A percentile compares a stretch with the other conserved stretches of the same genome.
Evolutionary conservation across 129 eudicot species (phyloP).

Genomic region (Chrysanthemum seticuspe): DNA sequence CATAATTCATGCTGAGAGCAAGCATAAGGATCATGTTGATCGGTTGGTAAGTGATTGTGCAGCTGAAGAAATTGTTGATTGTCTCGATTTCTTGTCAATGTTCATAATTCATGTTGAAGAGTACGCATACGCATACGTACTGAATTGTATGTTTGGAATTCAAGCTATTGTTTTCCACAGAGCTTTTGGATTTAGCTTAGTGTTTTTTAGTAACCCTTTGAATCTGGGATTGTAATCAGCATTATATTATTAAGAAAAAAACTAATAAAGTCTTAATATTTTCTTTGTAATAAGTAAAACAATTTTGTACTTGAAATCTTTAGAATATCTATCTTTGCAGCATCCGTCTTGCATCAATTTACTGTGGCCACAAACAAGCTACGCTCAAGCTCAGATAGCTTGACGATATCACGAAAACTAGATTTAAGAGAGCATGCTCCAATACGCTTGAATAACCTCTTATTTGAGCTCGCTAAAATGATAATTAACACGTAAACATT

Average conservation of each 20-base stretch:
- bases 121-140: neutral
- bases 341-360: neutral
- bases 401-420: no score
- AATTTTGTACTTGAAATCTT: neutral
- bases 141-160: neutral
- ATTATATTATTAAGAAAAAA: neutral
- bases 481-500: no score
- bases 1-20: no score
- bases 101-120: neutral
- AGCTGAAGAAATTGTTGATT: neutral
- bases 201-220: neutral
- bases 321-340: neutral
- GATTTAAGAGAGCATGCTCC: no score
- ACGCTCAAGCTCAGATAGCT: no score
- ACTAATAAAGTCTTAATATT: neutral
- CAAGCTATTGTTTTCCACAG: conserved; percentile 1
- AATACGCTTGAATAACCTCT: no score
- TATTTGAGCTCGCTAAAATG: no score
- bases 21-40: conserved; percentile 19
- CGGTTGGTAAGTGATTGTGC: neutral
- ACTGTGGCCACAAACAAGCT: neutral
- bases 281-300: conserved; percentile 6
- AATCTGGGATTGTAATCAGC: conserved; percentile 4
- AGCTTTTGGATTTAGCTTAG: neutral
- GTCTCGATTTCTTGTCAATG: neutral